Evolutionary conservation across 2,329 filamentous ascomycete species (phyloP), one percentile per base, ranked within the genome.

Genomic region (Botrytis deweyae): DNA sequence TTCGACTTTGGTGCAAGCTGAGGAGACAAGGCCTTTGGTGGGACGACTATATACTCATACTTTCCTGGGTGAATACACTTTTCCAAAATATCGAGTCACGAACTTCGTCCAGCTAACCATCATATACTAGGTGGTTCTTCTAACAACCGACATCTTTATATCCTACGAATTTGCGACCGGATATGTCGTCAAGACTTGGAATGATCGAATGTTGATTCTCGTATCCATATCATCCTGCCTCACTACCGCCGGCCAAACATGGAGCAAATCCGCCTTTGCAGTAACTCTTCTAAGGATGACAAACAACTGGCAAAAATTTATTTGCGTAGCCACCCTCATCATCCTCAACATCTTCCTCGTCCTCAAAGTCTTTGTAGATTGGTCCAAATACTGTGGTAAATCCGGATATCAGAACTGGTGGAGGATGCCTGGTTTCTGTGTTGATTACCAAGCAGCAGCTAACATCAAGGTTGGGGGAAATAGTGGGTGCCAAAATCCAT

Each of bases 201-300:
- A 85, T 74, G 85, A 86, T 75, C 83, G 82, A 72, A 87, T 87
- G 86, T 85, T 86, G 77, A 87, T 87, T 76, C 80, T 88, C 72
- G 87, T 87, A 81, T 86, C 84, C 76, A 72, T 76, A 33, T 73
- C 75, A n/a, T 76, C 75, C 25, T 74, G 74, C 58, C 72, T 75
- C 58, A 79, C 81, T 33, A 78, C 84, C 59, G 72, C 82, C 36
- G 79, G 80, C 8, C 78, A 82, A 52, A 79, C 80, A 22, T 83
- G 80, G 81, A 82, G 81, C 74, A 84, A 84, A 74, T 83, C 82
- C 0, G 83, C 83, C 2, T 83, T 84, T 62, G 76, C 73, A n/a
- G 71, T 77, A 25, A 77, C 75, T 2, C 74, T 77, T 29, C 72
- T 84, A 25, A 78, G 83, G 10, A 83, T 87, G 78, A 85, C 84